Conservation (phyloP, 2,329 filamentous ascomycete genomes). For the Colletotrichum sp. region DNA sequence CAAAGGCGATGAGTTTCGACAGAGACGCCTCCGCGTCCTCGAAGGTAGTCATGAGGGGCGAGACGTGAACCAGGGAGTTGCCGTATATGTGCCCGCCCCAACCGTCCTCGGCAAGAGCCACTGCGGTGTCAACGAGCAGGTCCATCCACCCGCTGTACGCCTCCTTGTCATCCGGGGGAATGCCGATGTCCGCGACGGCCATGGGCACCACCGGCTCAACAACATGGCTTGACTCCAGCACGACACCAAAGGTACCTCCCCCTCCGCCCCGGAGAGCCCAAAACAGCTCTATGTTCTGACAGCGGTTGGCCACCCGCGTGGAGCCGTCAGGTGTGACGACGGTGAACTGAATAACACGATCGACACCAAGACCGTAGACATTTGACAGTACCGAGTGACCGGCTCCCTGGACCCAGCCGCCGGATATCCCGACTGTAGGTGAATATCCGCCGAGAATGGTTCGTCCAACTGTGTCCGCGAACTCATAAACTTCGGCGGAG, state of each 20-base stretch:
- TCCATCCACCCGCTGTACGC: not conserved
- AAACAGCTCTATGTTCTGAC: not conserved
- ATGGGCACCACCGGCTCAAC: not conserved
- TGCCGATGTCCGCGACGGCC: not conserved
- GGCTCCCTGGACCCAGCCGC: not conserved
- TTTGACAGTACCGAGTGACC: not conserved
- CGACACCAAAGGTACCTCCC: not conserved
- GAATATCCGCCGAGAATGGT: not conserved
- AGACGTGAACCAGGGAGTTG: not conserved
- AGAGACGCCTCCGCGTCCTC: not conserved
- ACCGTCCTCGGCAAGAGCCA: not conserved
- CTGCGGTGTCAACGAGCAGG: rapidly evolving
- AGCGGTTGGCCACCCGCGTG: not conserved
- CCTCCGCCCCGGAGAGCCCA: not conserved
- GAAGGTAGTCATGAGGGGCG: rapidly evolving
- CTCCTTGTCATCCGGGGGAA: rapidly evolving
- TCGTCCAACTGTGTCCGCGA: not conserved
- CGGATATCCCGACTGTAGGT: not conserved
- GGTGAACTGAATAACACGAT: not conserved
- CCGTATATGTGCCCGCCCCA: not conserved
- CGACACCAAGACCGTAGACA: not conserved
- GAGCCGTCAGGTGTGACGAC: not conserved
- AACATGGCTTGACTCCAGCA: not conserved
- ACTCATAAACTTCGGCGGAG: not conserved
- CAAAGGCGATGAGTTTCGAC: not conserved